Conservation (phyloP, 768 basidiomycete species). For the Hygrophoropsis aurantiaca region DNA sequence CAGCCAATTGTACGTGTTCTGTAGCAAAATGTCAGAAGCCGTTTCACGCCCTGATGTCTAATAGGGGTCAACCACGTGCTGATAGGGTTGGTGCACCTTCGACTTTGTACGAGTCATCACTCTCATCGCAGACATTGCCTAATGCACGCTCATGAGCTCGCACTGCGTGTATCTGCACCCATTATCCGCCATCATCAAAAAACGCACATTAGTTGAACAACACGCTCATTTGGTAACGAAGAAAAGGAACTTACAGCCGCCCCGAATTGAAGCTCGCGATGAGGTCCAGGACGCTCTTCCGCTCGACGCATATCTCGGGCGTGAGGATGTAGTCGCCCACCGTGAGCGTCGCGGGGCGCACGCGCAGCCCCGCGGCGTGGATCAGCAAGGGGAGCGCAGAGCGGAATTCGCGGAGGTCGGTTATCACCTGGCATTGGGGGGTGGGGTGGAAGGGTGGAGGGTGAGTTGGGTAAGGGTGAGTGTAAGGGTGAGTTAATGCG, state of each 20-base stretch:
- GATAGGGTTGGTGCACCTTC: too few relatives aligned
- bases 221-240: too few relatives aligned
- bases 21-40: too few relatives aligned
- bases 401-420: constrained; percentile 96
- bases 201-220: too few relatives aligned
- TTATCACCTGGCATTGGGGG: constrained; percentile 77
- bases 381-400: constrained; percentile 89
- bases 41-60: too few relatives aligned
- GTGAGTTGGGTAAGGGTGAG: neutral
- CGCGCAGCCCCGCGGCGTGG: constrained; percentile 74
- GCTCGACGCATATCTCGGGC: constrained; percentile 93
- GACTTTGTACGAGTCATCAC: too few relatives aligned
- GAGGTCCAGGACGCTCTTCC: constrained; percentile 92
- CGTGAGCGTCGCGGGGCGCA: constrained; percentile 90
- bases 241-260: constrained; percentile 67
- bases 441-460: neutral
- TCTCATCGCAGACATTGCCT: constrained; percentile 89
- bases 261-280: constrained; percentile 94
- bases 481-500: neutral
- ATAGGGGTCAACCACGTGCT: too few relatives aligned
- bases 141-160: constrained; percentile 94
- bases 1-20: too few relatives aligned
- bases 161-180: constrained; percentile 86
- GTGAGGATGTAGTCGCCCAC: constrained; percentile 96
- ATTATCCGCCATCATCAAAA: neutral